Evolutionary conservation across 768 basidiomycete species (phyloP).

Genomic region (Lactarius deliciosus): DNA sequence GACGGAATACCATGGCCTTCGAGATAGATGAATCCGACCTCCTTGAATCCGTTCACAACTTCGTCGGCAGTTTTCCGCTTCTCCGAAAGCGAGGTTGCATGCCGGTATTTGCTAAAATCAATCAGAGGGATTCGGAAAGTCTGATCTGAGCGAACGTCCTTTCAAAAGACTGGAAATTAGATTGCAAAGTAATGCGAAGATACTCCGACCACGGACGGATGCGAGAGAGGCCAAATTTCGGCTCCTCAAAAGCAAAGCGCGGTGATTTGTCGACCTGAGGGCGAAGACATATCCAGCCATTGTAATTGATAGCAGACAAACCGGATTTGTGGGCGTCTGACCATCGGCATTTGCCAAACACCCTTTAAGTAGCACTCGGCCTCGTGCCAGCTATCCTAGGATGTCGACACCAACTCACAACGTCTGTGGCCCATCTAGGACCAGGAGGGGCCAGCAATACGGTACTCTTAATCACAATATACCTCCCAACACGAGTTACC

Average conservation of each 20-base stretch:
- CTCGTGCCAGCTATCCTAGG: not conserved
- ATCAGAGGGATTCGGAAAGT: conserved; percentile 63
- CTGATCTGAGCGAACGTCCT: conserved; percentile 41
- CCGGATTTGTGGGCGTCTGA: not conserved
- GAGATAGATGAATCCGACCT: conserved; percentile 80
- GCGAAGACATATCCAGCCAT: conserved; percentile 4
- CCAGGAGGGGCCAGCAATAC: not conserved
- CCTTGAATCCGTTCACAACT: conserved; percentile 75
- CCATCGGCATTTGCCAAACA: conserved; percentile 1
- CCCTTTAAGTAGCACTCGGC: not conserved
- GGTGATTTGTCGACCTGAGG: conserved; percentile 10
- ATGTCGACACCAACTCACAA: not conserved
- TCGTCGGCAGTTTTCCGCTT: conserved; percentile 63
- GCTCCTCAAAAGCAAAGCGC: not conserved
- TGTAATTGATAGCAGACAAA: not conserved
- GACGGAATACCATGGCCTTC: conserved; percentile 67
- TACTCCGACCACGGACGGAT: conserved; percentile 7
- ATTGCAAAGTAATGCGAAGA: not conserved
- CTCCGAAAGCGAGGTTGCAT: conserved; percentile 49
- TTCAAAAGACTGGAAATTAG: conserved; percentile 5
- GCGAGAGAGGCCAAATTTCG: conserved; percentile 9
- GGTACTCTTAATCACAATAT: not conserved
- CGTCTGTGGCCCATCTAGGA: not conserved
- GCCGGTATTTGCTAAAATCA: conserved; percentile 69
- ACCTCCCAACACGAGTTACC: not conserved